Evolutionary conservation across 805 yeast genomes (phyloP), one percentile per base, ranked within the genome.

Genomic region (Jamesozyma spencerorum): DNA sequence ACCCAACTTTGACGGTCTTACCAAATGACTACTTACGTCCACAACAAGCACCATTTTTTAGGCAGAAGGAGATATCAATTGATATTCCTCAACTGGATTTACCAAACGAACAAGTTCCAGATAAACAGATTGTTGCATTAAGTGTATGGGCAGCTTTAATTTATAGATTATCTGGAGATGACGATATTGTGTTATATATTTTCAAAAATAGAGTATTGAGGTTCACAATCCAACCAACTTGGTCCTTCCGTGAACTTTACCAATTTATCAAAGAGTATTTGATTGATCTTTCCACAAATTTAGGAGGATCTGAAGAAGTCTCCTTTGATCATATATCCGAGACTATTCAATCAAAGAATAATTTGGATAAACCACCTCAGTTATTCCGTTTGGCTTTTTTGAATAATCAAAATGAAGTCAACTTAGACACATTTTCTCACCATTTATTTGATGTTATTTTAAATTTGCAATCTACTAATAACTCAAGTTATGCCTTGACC

Each of bases 1-100:
- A 74, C 52, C 88, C 95, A 39, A 86, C 97, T 1, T 68, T 88
- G 40, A 85, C 95, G 44, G 85, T 81, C 28, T 69, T 90, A 40
- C 97, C 97, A 13, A 81, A 82, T 46, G 97, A 90, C 62, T 90
- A 73, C 60, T 76, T 83, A 47, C 77, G 83, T 55, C 94, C 95
- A 2, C 64, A 78, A 17, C 76, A 75, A 42, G 79, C 78, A 47
- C 78, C 77, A 45, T 70, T 77, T 6, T 79, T 79, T 20, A 85
- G 83, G 61, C 77, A 87, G 30, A 67, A 70, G 31, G 62, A 68
- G 49, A 51, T 62, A 4, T 63, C 70, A 39, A 39, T 53, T n/a
- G 48, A 55, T 17, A 6, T 55, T 5, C 58, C 64, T 5, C 65
- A 65, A 44, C 46, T 59, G 10, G 50, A 45, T 29, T 45, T 58